A percentile compares a stretch with the other conserved stretches of the same genome.
Conservation (phyloP, 1,139 yeast genomes). For the Schwanniomyces etchellsii region DNA sequence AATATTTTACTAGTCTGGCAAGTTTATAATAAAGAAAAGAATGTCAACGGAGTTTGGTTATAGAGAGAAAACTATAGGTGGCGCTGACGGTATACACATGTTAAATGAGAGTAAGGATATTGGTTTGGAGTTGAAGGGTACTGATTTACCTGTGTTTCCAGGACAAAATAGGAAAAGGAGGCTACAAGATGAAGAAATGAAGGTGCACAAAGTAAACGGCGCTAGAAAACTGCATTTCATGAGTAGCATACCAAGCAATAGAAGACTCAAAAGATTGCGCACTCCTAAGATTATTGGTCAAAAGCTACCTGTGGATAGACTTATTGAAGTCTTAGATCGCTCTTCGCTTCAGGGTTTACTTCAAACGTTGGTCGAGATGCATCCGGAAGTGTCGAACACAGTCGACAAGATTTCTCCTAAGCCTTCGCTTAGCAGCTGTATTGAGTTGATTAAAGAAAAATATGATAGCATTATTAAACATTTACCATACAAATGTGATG, state of each 20-base stretch:
- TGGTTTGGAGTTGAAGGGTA: too few species aligned
- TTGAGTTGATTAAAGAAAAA: conserved; percentile 45
- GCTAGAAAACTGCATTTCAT: conserved; percentile 4
- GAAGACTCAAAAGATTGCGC: conserved; percentile 23
- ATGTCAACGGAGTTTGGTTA: too few species aligned
- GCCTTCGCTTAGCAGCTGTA: conserved; percentile 49
- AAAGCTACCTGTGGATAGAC: conserved; percentile 50
- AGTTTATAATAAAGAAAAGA: too few species aligned
- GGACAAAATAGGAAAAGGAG: not conserved
- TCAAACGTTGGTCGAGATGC: conserved; percentile 44
- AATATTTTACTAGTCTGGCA: too few species aligned
- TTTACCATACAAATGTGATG: conserved; percentile 73
- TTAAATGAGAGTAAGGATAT: too few species aligned
- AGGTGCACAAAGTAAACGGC: conserved; percentile 6
- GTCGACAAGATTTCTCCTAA: conserved; percentile 52
- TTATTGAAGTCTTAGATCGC: conserved; percentile 64
- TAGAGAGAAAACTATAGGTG: too few species aligned
- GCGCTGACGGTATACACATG: too few species aligned
- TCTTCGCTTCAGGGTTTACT: conserved; percentile 49
- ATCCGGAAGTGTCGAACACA: conserved; percentile 58
- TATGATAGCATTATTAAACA: conserved; percentile 39
- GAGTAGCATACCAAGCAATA: conserved; percentile 5
- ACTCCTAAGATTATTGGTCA: conserved; percentile 45
- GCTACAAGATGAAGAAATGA: conserved; percentile 9
- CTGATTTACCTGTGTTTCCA: too few species aligned